Base-by-base conservation (phyloP, 2,329 filamentous ascomycete species). In the Cadophora sp. region DNA sequence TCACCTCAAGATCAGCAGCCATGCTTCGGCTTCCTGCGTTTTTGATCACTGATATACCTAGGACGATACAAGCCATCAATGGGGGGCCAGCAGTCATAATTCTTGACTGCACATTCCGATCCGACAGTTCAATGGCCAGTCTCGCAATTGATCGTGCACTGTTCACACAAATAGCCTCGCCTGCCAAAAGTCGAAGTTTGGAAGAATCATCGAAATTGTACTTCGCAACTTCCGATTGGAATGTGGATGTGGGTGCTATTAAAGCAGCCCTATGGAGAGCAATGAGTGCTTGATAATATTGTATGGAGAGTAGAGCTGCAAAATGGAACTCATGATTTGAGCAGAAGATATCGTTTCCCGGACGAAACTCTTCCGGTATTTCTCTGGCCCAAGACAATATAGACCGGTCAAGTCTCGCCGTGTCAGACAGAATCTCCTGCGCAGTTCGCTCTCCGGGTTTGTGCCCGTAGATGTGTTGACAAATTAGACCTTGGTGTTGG, bases 381-480 rank as follows among this genome's bases (percentile, higher is more conserved):
- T 43, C 37, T 48, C 40, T 43, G 26, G 60, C 60, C 60, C 60
- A 62, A 2, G 60, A 62, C 26, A 29, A 31, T 14, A 62, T 6
- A 4, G 37, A 43, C 4, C 60, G 40, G 40, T 62, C 60, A 29
- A 62, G 60, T 29, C 40, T 48, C 22, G 26, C 40, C 14, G 60
- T 62, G 43, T 62, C 60, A 24, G 40, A 29, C 2, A 62, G 40
- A 11, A 62, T 62, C 12, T 51, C 60, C 43, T 34, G 37, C 27
- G 60, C 37, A 22, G 43, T 46, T 19, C 60, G 60, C 12, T 62
- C 60, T 22, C 60, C 60, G 12, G 60, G 43, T 9, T 46, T 62
- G 43, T 62, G 60, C 37, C 60, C 60, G 46, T 62, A 62, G 22
- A 62, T 62, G 19, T 62, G 60, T 31, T 62, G 37, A 46, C 60